Evolutionary conservation across 768 basidiomycete species (phyloP), one percentile per base, ranked within the genome.

Genomic region (Mycena olivaceomarginata): DNA sequence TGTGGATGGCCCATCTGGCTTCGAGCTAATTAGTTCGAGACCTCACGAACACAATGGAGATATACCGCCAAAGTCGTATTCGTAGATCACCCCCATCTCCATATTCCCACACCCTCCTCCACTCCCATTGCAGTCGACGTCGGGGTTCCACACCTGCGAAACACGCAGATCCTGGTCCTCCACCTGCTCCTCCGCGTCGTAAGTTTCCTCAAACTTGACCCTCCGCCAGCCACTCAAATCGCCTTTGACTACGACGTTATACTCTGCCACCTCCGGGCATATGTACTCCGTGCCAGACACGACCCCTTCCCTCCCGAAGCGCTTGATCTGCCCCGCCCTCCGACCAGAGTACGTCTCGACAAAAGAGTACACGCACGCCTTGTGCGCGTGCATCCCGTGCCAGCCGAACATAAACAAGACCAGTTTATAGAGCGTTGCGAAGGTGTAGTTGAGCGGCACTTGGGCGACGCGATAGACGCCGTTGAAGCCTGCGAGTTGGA

Each of bases 111-210:
- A 57, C 56, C 22, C 53, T 20, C 53, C 53, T 18, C 20, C 20
- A n/a, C 53, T 57, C 11, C n/a, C 56, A 25, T 57, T 57, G n/a
- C 11, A 25, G 9, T 22, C 11, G n/a, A 57, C 11, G n/a, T 22
- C 25, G n/a, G n/a, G 56, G 56, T 57, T 57, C 56, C 56, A 57
- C 56, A 57, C 56, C 56, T 57, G 56, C 56, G 56, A 57, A 1
- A 57, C 9, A 22, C n/a, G 22, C 56, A 57, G 11, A 57, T 57
- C 56, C 56, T 57, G 56, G 22, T 57, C 56, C 56, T 57, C 56
- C 9, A 57, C 22, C 9, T 22, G 56, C 56, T 25, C 56, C 22
- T 57, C n/a, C 1, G 56, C 22, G 56, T 57, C 22, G 11, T 57
- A 20, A 5, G 4, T 12, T 6, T 57, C 56, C n/a, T 25, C n/a